Evolutionary conservation across 2,329 filamentous ascomycete species (phyloP).

Genomic region (Onygena corvina): DNA sequence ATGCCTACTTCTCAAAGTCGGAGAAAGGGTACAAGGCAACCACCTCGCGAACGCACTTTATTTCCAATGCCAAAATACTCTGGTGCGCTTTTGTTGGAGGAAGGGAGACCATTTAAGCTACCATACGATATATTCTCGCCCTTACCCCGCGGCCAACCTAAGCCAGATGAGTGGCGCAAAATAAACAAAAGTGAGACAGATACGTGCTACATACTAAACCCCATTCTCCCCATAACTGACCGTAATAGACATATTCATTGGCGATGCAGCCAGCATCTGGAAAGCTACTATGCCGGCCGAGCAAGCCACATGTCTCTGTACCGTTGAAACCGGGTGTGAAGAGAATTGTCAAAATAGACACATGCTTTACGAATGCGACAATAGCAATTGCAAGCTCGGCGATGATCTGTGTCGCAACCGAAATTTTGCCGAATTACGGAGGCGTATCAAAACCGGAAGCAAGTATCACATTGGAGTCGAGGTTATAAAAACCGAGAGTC

Average conservation of each 20-base stretch:
- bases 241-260: conserved; percentile 71
- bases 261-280: conserved; percentile 69
- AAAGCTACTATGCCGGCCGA: conserved; percentile 64
- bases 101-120: conserved; percentile 70
- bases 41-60: conserved; percentile 28
- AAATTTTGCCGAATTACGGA: conserved; percentile 67
- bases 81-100: conserved; percentile 57
- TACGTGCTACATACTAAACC: neutral
- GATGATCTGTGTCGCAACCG: conserved; percentile 70
- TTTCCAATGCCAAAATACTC: conserved; percentile 70
- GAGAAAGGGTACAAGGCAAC: conserved; percentile 23
- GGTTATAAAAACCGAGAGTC: conserved; percentile 77
- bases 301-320: conserved; percentile 68
- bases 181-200: conserved; percentile 69
- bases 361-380: conserved; percentile 95
- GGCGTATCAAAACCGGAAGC: conserved; percentile 63
- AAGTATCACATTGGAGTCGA: conserved; percentile 90
- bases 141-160: conserved; percentile 70
- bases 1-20: conserved; percentile 35
- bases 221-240: neutral
- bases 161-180: conserved; percentile 85
- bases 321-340: conserved; percentile 64
- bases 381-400: conserved; percentile 72
- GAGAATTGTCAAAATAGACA: conserved; percentile 88
- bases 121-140: conserved; percentile 86